A percentile compares a stretch with the other conserved stretches of the same genome.
Evolutionary conservation across 2,329 filamentous ascomycete genomes (phyloP).

Genomic region (Escovopsis weberi): DNA sequence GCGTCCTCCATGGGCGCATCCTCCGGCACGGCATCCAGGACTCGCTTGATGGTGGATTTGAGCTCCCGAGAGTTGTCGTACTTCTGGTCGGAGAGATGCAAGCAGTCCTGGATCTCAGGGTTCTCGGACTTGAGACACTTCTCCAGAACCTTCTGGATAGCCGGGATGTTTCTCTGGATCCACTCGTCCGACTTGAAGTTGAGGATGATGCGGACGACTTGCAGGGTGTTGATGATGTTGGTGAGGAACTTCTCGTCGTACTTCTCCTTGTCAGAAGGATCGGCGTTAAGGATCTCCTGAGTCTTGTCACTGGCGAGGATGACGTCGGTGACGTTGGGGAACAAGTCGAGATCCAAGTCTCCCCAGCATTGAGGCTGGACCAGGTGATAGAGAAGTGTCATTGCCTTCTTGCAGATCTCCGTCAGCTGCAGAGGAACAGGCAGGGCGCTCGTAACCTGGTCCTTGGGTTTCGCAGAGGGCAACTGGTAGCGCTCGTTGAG

Average conservation of each 20-base stretch:
- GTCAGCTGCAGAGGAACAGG: slow-evolving; percentile 41
- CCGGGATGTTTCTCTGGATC: slow-evolving; percentile 63
- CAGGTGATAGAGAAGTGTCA: slow-evolving; percentile 69
- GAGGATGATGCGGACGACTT: slow-evolving; percentile 79
- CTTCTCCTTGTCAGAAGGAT: slow-evolving; percentile 52
- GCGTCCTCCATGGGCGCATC: slow-evolving; percentile 56
- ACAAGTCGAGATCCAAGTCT: slow-evolving; percentile 81
- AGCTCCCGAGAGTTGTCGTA: slow-evolving; percentile 56
- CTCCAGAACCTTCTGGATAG: slow-evolving; percentile 77
- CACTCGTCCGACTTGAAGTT: slow-evolving; percentile 83
- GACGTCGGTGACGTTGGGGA: slow-evolving; percentile 77
- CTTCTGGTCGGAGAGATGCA: slow-evolving; percentile 60
- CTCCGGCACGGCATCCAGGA: slow-evolving; percentile 81
- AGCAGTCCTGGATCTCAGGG: slow-evolving; percentile 82
- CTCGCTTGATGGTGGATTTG: slow-evolving; percentile 60
- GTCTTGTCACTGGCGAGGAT: slow-evolving; percentile 75
- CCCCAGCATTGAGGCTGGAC: slow-evolving; percentile 82
- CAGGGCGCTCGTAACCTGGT: slow-evolving; percentile 29
- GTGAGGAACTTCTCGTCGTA: slow-evolving; percentile 74
- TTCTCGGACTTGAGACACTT: slow-evolving; percentile 81
- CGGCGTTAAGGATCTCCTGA: slow-evolving; percentile 39
- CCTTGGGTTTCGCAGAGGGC: slow-evolving; percentile 52
- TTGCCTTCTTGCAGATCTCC: slow-evolving; percentile 75
- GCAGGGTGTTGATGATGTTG: slow-evolving; percentile 82
- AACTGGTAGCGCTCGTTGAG: slow-evolving; percentile 74